Conservation (phyloP, 2,329 filamentous ascomycete species). For the Beauveria sp. region DNA sequence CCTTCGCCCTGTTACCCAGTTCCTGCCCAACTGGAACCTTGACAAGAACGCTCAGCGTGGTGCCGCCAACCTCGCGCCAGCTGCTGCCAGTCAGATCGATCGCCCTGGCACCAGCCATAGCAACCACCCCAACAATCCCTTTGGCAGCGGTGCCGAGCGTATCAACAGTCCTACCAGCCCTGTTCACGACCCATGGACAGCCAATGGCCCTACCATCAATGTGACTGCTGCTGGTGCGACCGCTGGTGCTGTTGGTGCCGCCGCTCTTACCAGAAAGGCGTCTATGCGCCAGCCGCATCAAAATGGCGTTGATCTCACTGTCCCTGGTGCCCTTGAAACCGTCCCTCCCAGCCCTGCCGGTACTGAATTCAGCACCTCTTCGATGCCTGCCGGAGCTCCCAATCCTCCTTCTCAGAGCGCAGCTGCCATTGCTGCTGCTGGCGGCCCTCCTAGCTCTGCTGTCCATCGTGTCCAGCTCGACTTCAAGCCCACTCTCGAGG, state of each 20-base stretch:
- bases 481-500: slow-evolving; percentile 85
- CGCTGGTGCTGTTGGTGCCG: slow-evolving; percentile 29
- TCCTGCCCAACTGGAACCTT: slow-evolving; percentile 58
- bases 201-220: slow-evolving; percentile 37
- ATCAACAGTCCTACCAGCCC: slow-evolving; percentile 16
- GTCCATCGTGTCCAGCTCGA: slow-evolving; percentile 93
- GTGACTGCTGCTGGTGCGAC: slow-evolving; percentile 28
- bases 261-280: slow-evolving; percentile 41
- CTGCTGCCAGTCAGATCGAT: slow-evolving; percentile 36
- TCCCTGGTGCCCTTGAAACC: slow-evolving; percentile 27
- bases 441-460: slow-evolving; percentile 50
- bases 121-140: slow-evolving; percentile 60
- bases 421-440: slow-evolving; percentile 54
- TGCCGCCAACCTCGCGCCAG: slow-evolving; percentile 25
- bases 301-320: slow-evolving; percentile 47
- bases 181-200: slow-evolving; percentile 30
- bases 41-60: slow-evolving; percentile 36
- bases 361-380: slow-evolving; percentile 55
- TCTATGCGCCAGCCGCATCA: slow-evolving; percentile 47
- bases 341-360: slow-evolving; percentile 52
- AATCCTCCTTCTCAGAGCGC: slow-evolving; percentile 40
- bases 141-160: slow-evolving; percentile 54
- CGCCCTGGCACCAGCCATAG: slow-evolving; percentile 37
- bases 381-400: slow-evolving; percentile 35
- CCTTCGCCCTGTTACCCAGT: slow-evolving; percentile 75